Conservation (phyloP, 2,329 filamentous ascomycete genomes). For the Lecanicillium sp. region DNA sequence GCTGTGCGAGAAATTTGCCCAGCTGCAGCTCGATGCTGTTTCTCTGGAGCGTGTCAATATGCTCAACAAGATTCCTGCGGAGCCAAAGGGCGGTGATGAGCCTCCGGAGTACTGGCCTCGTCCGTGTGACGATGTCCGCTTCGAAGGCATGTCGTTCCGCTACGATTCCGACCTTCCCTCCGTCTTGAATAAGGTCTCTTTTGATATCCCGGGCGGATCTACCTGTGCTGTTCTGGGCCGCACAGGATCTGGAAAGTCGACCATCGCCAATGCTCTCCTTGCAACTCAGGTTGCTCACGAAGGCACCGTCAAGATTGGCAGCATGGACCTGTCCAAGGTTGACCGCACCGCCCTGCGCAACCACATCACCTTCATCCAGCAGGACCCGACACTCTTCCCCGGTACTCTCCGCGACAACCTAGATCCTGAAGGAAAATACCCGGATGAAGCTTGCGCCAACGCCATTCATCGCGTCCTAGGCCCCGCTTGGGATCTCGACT, state of each 20-base stretch:
- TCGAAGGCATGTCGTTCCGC: slow-evolving; percentile 68
- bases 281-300: slow-evolving; percentile 44
- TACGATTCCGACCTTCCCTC: slow-evolving; percentile 74
- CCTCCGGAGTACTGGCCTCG: slow-evolving; percentile 74
- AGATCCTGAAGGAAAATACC: slow-evolving; percentile 56
- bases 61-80: slow-evolving; percentile 70
- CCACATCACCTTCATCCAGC: slow-evolving; percentile 55
- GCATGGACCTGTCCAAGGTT: slow-evolving; percentile 42
- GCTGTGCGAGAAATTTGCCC: slow-evolving; percentile 73
- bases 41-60: slow-evolving; percentile 83
- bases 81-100: slow-evolving; percentile 56
- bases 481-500: slow-evolving; percentile 35
- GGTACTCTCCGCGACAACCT: slow-evolving; percentile 56
- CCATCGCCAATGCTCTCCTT: slow-evolving; percentile 53
- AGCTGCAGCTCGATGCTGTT: slow-evolving; percentile 86
- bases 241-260: slow-evolving; percentile 84
- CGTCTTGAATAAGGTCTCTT: slow-evolving; percentile 59
- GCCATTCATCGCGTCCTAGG: slow-evolving; percentile 55
- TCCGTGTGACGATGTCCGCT: slow-evolving; percentile 63
- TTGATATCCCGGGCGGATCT: slow-evolving; percentile 61
- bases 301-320: slow-evolving; percentile 48
- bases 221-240: slow-evolving; percentile 67
- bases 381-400: slow-evolving; percentile 55
- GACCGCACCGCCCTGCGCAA: slow-evolving; percentile 48
- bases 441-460: slow-evolving; percentile 40